Evolutionary conservation across 2,329 filamentous ascomycete species (phyloP).

Genomic region (Fusarium torulosum): DNA sequence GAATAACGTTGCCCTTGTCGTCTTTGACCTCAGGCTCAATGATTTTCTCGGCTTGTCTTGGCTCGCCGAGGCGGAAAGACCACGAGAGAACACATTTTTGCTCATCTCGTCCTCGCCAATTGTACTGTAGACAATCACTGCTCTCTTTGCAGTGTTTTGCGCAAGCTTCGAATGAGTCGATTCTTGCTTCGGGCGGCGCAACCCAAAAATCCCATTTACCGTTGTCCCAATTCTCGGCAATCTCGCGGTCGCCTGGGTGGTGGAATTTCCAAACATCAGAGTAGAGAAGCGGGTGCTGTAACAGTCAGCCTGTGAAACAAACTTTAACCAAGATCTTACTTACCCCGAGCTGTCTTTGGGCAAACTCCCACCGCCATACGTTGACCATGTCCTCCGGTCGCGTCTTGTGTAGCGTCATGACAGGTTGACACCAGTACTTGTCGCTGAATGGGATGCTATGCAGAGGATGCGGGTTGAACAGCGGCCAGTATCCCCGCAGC

Average conservation of each 20-base stretch:
- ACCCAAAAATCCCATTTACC: constrained; percentile 51
- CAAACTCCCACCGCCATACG: constrained; percentile 62
- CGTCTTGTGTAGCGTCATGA: constrained; percentile 63
- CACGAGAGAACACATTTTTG: constrained; percentile 47
- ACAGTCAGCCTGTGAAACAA: constrained; percentile 29
- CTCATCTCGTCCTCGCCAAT: constrained; percentile 51
- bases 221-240: constrained; percentile 50
- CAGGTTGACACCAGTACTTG: constrained; percentile 64
- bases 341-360: constrained; percentile 50
- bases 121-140: constrained; percentile 49
- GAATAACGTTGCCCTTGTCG: constrained; percentile 44
- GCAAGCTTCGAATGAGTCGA: constrained; percentile 49
- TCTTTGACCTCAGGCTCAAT: constrained; percentile 44
- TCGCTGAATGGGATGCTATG: constrained; percentile 62
- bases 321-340: constrained; percentile 19
- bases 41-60: constrained; percentile 43
- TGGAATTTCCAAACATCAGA: constrained; percentile 55
- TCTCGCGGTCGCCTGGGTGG: constrained; percentile 48
- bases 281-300: constrained; percentile 53
- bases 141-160: constrained; percentile 46
- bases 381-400: constrained; percentile 61
- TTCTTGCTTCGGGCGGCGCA: constrained; percentile 42
- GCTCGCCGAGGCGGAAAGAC: constrained; percentile 48
- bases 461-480: constrained; percentile 64
- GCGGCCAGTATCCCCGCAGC: constrained; percentile 62